Conservation (phyloP, 768 basidiomycete species). For the Brasilioporus rufonigricans region DNA sequence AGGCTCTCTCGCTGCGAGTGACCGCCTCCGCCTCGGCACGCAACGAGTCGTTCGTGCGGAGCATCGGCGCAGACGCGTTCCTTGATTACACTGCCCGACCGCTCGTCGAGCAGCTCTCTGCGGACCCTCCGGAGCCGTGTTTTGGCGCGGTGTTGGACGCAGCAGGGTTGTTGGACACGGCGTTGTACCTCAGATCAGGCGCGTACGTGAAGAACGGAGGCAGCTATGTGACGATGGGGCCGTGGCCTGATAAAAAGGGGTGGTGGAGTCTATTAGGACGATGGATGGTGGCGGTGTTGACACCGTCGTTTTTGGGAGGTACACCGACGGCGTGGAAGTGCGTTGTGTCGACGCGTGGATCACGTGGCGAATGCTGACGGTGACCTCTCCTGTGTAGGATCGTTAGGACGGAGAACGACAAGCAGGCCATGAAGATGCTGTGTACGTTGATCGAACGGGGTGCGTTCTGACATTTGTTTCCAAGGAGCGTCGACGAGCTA, state of each 20-base stretch:
- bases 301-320: constrained; percentile 56
- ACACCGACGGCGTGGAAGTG: constrained; percentile 46
- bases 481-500: not conserved
- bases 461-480: constrained; percentile 17
- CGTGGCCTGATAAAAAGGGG: constrained; percentile 34
- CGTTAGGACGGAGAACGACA: constrained; percentile 31
- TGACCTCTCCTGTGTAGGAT: constrained; percentile 20
- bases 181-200: constrained; percentile 49
- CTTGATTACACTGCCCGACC: constrained; percentile 60
- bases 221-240: constrained; percentile 52
- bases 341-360: constrained; percentile 11
- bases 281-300: constrained; percentile 1
- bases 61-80: constrained; percentile 66
- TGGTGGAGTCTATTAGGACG: constrained; percentile 7
- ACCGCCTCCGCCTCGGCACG: constrained; percentile 56
- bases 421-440: constrained; percentile 36
- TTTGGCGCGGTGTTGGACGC: constrained; percentile 64
- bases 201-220: constrained; percentile 54
- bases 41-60: constrained; percentile 57
- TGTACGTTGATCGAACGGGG: constrained; percentile 43
- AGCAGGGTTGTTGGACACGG: constrained; percentile 46
- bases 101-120: constrained; percentile 43
- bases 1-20: constrained; percentile 57
- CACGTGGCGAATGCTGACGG: not conserved
- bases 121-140: constrained; percentile 45